A percentile compares a stretch with the other conserved stretches of the same genome.
Conservation (phyloP, 176 grass and related monocot genomes). For the Aegilops bicornis region DNA sequence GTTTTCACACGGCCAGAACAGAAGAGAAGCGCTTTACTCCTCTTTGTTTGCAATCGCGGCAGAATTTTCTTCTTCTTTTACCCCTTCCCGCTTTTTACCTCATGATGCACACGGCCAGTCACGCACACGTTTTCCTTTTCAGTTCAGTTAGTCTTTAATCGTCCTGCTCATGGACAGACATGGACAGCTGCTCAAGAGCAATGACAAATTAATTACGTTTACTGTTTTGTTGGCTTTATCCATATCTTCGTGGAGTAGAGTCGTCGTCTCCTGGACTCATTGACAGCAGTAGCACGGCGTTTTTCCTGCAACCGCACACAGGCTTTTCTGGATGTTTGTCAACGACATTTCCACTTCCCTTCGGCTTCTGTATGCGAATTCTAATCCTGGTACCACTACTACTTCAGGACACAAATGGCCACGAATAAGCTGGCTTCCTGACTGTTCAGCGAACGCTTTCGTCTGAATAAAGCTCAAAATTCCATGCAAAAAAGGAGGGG, state of each 20-base stretch:
- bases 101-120: not conserved
- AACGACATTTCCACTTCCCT: not conserved
- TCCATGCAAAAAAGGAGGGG: no score
- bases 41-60: not conserved
- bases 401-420: no score
- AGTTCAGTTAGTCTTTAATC: not conserved
- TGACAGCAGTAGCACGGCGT: slow-evolving; percentile 1
- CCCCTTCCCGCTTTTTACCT: not conserved
- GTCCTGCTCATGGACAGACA: not conserved
- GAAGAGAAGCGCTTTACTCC: not conserved
- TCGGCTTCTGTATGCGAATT: not conserved
- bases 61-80: not conserved
- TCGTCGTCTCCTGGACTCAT: not conserved
- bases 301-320: not conserved
- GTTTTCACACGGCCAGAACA: not conserved
- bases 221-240: not conserved
- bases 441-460: no score
- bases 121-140: not conserved
- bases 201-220: not conserved
- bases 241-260: not conserved
- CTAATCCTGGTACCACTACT: no score
- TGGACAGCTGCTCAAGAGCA: not conserved
- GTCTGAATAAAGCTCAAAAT: no score
- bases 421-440: no score
- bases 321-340: not conserved